Base-by-base conservation (phyloP, 345 rosid genomes). In the Camelina sativa region DNA sequence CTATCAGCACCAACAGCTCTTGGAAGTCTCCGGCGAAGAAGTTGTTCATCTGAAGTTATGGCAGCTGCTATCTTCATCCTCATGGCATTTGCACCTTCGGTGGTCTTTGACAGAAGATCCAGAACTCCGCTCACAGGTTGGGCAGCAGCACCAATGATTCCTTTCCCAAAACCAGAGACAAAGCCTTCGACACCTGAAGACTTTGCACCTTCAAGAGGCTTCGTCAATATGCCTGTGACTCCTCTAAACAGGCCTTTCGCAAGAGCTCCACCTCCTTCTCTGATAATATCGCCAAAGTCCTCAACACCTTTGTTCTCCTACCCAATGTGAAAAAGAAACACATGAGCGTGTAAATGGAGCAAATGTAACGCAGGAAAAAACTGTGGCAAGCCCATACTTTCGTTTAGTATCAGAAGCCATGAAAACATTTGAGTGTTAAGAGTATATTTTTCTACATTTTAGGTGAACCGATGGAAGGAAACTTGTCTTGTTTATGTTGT, bases 71-170 rank as follows among this genome's bases (percentile, higher is more conserved):
- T 92, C 84, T 96, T 92, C 96, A 92, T 92, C 82, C 97, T 86
- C 92, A 95, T 83, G 63, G 98, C 99, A 86, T 95, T 95, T 65
- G 99, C 99, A 73, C 99, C 99, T 86, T 95, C 99, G 10, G 99
- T 95, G 75, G 99, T 95, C 79, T 95, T 95, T 0, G 99, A 95
- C 84, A 95, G 79, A 81, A 95, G 96, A 87, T 95, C 99, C 82
- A 92, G 79, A 78, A 91, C 98, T 75, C 99, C 98, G 56, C 99
- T 92, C 73, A 96, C 98, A 30, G 98, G 99, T 77, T 96, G 99
- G 57, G 99, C 99, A 80, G 99, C 97, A 67, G 86, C 99, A 66
- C 99, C 99, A 13, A 92, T 91, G 75, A 91, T 80, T 75, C 99
- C 99, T 84, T 96, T 96, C 62, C 99, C 99, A 67, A 96, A 91